Evolutionary conservation across 108 stramenopile genomes (phyloP).

Genomic region (Cylindrotheca fusiformis): DNA sequence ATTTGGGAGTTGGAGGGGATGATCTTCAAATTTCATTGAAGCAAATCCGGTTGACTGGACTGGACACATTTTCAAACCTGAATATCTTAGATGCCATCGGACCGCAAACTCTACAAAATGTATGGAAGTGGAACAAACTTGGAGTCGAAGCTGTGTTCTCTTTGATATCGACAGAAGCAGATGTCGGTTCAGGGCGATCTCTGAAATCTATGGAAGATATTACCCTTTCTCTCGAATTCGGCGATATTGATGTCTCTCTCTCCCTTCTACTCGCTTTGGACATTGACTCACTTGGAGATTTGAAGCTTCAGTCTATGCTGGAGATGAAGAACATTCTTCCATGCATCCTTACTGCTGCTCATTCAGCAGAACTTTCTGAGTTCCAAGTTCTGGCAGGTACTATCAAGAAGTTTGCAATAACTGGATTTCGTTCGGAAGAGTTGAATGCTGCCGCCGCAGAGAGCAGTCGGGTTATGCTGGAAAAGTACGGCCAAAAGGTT

Average conservation of each 20-base stretch:
- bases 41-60: conserved; percentile 44
- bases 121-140: conserved; percentile 35
- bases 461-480: conserved; percentile 13
- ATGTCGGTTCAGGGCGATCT: conserved; percentile 3
- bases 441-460: conserved; percentile 4
- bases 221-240: conserved; percentile 37
- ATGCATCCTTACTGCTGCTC: conserved; percentile 47
- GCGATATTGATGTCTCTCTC: conserved; percentile 41
- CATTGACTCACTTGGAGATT: conserved; percentile 20
- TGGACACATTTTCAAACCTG: conserved; percentile 52
- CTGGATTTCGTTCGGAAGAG: conserved; percentile 18
- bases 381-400: conserved; percentile 24
- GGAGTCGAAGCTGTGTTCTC: conserved; percentile 46
- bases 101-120: conserved; percentile 46
- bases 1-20: conserved; percentile 33
- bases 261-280: conserved; percentile 62
- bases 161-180: conserved; percentile 4
- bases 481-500: conserved; percentile 22
- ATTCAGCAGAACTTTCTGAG: conserved; percentile 43
- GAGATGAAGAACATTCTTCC: conserved; percentile 45
- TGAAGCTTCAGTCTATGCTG: conserved; percentile 47
- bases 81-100: conserved; percentile 41
- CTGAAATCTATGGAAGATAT: conserved; percentile 30
- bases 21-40: conserved; percentile 37
- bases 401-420: conserved; percentile 8